Percentiles rank a stretch among this genome's conserved stretches.
These are phyloP conservation scores for Colletotrichum siamense DNA, from an alignment of 2,329 filamentous ascomycete genomes.

Conservation along the genomic window DNA sequence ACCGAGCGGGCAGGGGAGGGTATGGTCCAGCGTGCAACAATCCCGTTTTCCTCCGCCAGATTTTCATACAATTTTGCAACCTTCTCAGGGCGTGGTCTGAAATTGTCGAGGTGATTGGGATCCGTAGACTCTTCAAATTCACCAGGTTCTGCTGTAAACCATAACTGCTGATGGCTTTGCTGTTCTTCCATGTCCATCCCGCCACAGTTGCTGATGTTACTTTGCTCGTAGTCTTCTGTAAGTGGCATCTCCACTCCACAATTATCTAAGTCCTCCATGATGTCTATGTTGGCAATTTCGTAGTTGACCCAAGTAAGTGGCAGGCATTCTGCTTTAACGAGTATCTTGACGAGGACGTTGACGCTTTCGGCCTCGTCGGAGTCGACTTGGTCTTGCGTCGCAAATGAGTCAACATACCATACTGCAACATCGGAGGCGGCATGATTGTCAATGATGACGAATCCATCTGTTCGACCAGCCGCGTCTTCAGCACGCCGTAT, in stretches of 20 bases:
- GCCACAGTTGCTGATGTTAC: neutral
- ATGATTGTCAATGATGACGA: slow-evolving; percentile 26
- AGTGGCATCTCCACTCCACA: slow-evolving; percentile 24
- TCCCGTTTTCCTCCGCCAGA: neutral
- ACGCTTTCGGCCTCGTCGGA: slow-evolving; percentile 19
- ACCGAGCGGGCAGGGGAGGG: neutral
- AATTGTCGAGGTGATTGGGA: neutral
- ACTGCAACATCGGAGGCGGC: slow-evolving; percentile 13
- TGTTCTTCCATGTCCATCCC: slow-evolving; percentile 17
- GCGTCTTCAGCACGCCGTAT: slow-evolving; percentile 25
- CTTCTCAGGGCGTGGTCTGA: neutral
- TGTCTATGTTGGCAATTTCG: slow-evolving; percentile 25
- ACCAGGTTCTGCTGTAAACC: slow-evolving; percentile 22
- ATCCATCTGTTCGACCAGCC: slow-evolving; percentile 20
- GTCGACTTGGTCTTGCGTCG: slow-evolving; percentile 21
- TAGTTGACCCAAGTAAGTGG: slow-evolving; percentile 25
- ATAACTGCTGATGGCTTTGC: neutral
- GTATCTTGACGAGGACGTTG: slow-evolving; percentile 26
- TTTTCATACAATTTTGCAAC: neutral
- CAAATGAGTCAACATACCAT: slow-evolving; percentile 27
- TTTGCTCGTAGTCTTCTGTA: slow-evolving; percentile 17
- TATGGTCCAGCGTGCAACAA: neutral
- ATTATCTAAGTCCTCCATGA: slow-evolving; percentile 25
- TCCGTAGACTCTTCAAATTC: slow-evolving; percentile 27
- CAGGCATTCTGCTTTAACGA: slow-evolving; percentile 24